Evolutionary conservation across 2,329 filamentous ascomycete species (phyloP).

Genomic region (Ceratocystis colombiana): DNA sequence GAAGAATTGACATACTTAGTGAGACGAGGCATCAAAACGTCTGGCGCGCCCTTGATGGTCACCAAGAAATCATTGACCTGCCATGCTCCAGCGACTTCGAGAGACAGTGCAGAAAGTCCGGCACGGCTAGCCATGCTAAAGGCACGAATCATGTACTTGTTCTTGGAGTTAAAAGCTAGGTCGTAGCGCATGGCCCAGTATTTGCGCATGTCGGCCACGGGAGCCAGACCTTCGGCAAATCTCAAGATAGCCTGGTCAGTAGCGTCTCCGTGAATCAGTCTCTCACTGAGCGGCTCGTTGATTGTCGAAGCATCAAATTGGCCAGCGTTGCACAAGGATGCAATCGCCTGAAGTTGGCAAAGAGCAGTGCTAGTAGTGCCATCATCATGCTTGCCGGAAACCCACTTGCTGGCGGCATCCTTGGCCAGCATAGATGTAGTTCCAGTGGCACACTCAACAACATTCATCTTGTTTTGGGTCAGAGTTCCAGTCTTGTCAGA

Average conservation of each 20-base stretch:
- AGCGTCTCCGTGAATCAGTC: constrained; percentile 76
- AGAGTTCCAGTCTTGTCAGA: constrained; percentile 98
- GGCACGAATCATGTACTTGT: constrained; percentile 44
- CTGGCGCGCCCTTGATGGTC: constrained; percentile 87
- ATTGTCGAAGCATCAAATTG: constrained; percentile 52
- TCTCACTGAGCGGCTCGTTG: constrained; percentile 65
- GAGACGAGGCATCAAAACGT: constrained; percentile 86
- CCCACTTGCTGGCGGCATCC: constrained; percentile 62
- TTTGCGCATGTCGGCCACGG: constrained; percentile 50
- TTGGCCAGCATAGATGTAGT: constrained; percentile 77
- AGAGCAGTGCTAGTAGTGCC: constrained; percentile 60
- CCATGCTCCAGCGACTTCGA: constrained; percentile 97
- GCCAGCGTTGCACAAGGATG: constrained; percentile 79
- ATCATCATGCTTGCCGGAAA: constrained; percentile 56
- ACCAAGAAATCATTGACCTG: constrained; percentile 68
- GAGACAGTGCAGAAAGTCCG: constrained; percentile 92
- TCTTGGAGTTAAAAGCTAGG: constrained; percentile 51
- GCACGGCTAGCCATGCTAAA: constrained; percentile 63
- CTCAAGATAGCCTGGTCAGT: constrained; percentile 89
- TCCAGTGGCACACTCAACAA: constrained; percentile 82
- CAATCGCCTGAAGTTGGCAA: constrained; percentile 62
- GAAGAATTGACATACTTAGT: constrained; percentile 65
- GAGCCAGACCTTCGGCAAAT: constrained; percentile 88
- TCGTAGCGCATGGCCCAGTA: constrained; percentile 58
- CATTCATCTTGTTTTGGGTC: constrained; percentile 99